Evolutionary conservation across 495 filamentous ascomycete genomes (phyloP), one percentile per base, ranked within the genome.

Genomic region (Aspergillus kassunensis): DNA sequence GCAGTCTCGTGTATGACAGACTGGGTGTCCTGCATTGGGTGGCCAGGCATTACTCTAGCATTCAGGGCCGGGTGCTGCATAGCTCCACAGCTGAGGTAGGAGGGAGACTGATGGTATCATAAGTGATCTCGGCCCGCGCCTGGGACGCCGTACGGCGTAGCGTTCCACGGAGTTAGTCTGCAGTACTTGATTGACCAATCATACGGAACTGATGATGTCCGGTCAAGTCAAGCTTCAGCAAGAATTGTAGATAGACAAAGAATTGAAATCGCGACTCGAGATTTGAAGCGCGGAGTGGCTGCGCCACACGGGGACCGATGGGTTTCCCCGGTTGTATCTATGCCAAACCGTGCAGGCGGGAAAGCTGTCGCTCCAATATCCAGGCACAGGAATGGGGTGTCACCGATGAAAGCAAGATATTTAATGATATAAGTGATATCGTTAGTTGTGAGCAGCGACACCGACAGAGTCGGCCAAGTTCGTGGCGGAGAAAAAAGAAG

Each of bases 11-110:
- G 55, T 29, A 36, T 23, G 18, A 16, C 18, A 41, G 47, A n/a
- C 23, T 13, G 37, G 15, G 20, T 43, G 39, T 55, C 35, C 49
- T 50, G 53, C 31, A 34, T 21, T 23, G 21, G 20, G 43, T 33
- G 52, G 8, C 48, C 36, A 34, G 56, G 27, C 44, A 35, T 36
- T 35, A n/a, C 18, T 37, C 49, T 40, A 44, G 43, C 37, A 31
- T 11, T 44, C 42, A 33, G 49, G 4, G 25, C 30, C 25, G 42
- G 30, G 27, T 35, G 55, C 34, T 64, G 53, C 61, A 60, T 64
- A 41, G 19, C 50, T 49, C 34, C 34, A 54, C 45, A 42, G 33
- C 30, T 40, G 37, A 30, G 33, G 27, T 10, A 30, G 36, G 51
- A 18, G 36, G 15, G 27, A 37, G 36, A 19, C 24, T 43, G 35